Conservation (phyloP, 129 eudicot species). For the Apium graveolens region DNA sequence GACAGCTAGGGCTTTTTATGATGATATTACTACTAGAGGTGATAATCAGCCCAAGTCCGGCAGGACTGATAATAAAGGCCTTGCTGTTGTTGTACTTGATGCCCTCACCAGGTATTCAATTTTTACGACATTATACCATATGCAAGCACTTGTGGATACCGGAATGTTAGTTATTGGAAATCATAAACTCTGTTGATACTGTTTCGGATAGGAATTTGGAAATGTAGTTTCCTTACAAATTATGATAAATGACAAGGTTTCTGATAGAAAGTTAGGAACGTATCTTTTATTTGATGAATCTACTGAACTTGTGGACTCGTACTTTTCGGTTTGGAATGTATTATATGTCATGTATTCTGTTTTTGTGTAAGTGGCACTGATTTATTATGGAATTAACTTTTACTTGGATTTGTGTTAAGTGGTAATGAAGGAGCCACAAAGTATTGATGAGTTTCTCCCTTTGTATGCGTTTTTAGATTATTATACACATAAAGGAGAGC, state of each 20-base stretch:
- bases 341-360: background rate
- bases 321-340: too few species aligned
- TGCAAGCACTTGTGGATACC: too few species aligned
- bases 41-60: conserved; percentile 83
- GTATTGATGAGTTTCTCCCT: background rate
- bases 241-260: too few species aligned
- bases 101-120: conserved; percentile 66
- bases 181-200: background rate
- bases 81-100: conserved; percentile 94
- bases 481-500: background rate
- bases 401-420: background rate
- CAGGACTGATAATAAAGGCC: conserved; percentile 80
- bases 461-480: background rate
- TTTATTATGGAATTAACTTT: background rate
- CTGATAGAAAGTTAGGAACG: background rate
- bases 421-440: too few species aligned
- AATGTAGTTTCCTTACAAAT: too few species aligned
- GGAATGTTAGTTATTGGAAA: background rate
- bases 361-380: background rate
- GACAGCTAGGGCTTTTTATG: conserved; percentile 90
- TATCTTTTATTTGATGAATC: background rate
- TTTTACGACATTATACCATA: background rate
- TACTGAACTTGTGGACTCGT: background rate
- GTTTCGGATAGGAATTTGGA: background rate
- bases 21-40: conserved; percentile 74